These are phyloP conservation scores for Plasmodium berghei DNA, from an alignment of 169 alveolate species.

Conservation along the genomic window DNA sequence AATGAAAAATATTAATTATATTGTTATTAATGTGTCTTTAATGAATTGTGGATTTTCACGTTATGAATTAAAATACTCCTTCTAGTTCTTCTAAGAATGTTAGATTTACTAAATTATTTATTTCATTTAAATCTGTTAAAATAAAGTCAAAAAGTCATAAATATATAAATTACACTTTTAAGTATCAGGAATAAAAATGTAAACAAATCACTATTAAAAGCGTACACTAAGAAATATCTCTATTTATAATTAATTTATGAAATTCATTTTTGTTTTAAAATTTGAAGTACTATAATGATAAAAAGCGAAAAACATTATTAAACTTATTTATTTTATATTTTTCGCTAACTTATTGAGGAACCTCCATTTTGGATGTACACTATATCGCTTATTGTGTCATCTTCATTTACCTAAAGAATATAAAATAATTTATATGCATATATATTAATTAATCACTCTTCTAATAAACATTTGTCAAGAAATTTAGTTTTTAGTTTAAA, in stretches of 20 bases:
- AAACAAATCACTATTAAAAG: no score
- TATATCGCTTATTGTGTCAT: constrained; percentile 60
- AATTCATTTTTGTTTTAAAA: no score
- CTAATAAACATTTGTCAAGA: not conserved
- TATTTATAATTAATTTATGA: no score
- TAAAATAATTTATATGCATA: not conserved
- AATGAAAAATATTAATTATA: constrained; percentile 9
- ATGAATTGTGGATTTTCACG: not conserved
- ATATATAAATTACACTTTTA: not conserved
- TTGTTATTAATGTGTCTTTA: not conserved
- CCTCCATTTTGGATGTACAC: constrained; percentile 73
- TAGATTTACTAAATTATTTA: constrained; percentile 63
- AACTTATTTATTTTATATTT: constrained; percentile 2
- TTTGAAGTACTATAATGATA: not conserved
- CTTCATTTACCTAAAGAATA: constrained; percentile 58
- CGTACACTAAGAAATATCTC: no score
- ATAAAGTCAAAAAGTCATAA: not conserved
- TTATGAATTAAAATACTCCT: constrained; percentile 40
- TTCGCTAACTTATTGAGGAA: constrained; percentile 39
- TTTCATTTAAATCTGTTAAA: constrained; percentile 57
- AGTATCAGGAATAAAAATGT: no score
- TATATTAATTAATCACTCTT: not conserved
- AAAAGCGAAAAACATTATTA: not conserved
- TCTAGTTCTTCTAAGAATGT: constrained; percentile 67
- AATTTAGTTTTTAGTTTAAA: not conserved